Base-by-base conservation (phyloP, 1,139 yeast species). In the Hansenula lynferdii region DNA sequence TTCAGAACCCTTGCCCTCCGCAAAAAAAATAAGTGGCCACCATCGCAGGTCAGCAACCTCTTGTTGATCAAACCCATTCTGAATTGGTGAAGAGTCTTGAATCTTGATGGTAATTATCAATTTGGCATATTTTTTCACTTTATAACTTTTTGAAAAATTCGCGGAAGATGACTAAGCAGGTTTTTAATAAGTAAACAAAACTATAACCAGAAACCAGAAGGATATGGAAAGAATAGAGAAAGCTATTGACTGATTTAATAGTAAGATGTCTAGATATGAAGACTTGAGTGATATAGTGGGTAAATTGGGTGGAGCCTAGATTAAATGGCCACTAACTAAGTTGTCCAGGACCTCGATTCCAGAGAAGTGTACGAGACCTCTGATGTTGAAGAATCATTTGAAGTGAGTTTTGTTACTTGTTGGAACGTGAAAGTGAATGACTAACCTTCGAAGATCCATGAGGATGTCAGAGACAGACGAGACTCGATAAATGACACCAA, bases 321-420 rank as follows among this genome's bases (percentile, higher is more conserved):
- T n/a, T 7, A 8, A 11, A 5, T 23, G 8, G n/a, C n/a, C n/a
- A n/a, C n/a, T n/a, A 8, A 23, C 25, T 23, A 23, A 23, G 6
- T 6, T n/a, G 27, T 7, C 5, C 12, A 48, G 55, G 66, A 68
- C 30, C 38, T 39, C 12, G 57, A 49, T 2, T 49, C 63, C 1
- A 60, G 51, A 34, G 75, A 69, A 39, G 63, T 74, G 3, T 74
- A 65, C 48, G 80, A 75, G 50, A 70, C 78, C 0, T 71, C 77
- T 0, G 79, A 73, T 45, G 54, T 65, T 1, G 78, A 73, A 33
- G 65, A 67, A 32, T 61, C 55, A 2, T 44, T 46, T 15, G 56
- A 53, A 12, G 44, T 43, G 12, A 44, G 50, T 26, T 35, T 24
- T n/a, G 21, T 30, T 36, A n/a, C n/a, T n/a, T 12, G 15, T 25